Percentiles rank a stretch among this genome's conserved stretches.
Conservation (phyloP, 805 yeast genomes). For the Yarrowia sp. region DNA sequence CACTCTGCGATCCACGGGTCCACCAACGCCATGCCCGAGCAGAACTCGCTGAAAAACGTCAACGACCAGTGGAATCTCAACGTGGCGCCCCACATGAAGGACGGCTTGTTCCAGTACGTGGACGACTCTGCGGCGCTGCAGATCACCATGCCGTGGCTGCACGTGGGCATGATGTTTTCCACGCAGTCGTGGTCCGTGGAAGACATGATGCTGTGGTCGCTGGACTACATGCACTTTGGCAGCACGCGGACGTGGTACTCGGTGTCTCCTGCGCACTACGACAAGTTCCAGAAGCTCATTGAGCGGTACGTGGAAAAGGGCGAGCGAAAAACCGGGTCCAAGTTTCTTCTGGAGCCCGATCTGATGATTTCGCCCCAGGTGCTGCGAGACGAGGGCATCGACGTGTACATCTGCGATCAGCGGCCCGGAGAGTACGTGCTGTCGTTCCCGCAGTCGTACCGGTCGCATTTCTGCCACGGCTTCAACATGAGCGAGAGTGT, state of each 20-base stretch:
- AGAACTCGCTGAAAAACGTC: conserved; percentile 40
- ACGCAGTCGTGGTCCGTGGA: conserved; percentile 93
- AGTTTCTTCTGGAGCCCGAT: conserved; percentile 77
- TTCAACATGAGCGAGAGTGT: conserved; percentile 60
- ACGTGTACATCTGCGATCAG: conserved; percentile 66
- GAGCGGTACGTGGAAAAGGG: conserved; percentile 26
- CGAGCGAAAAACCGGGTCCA: conserved; percentile 59
- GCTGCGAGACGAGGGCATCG: conserved; percentile 54
- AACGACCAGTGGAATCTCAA: conserved; percentile 78
- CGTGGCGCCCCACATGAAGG: conserved; percentile 70
- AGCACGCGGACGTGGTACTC: conserved; percentile 87
- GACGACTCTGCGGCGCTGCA: conserved; percentile 77
- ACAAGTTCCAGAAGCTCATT: conserved; percentile 64
- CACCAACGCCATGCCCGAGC: conserved; percentile 68
- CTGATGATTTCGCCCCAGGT: conserved; percentile 72
- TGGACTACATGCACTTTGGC: conserved; percentile 85
- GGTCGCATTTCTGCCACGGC: conserved; percentile 85
- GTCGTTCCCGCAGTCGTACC: conserved; percentile 86
- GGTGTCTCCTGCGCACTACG: conserved; percentile 68
- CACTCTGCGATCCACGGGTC: conserved; percentile 71
- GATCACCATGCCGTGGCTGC: conserved; percentile 82
- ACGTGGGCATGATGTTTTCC: conserved; percentile 80
- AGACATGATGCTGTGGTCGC: conserved; percentile 82
- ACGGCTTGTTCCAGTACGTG: conserved; percentile 72
- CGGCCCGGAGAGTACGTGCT: conserved; percentile 79